Percentiles rank a stretch among this genome's conserved stretches.
These are phyloP conservation scores for Zopfia rhizophila DNA, from an alignment of 2,329 filamentous ascomycete species.

Conservation along the genomic window DNA sequence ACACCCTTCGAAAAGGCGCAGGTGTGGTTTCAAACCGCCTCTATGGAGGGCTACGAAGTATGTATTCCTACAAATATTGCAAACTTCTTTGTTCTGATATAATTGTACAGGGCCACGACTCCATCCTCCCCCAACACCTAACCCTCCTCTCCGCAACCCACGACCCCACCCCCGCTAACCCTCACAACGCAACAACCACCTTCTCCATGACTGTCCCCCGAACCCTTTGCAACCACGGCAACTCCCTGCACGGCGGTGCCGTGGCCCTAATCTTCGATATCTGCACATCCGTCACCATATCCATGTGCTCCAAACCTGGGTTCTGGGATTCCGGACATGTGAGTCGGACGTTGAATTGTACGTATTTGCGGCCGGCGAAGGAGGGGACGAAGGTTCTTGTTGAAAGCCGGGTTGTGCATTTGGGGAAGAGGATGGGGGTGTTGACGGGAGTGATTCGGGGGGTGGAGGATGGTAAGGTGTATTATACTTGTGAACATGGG, in stretches of 20 bases:
- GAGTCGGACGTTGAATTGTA: conserved; percentile 55
- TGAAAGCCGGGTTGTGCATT: conserved; percentile 57
- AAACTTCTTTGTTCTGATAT: too few relatives aligned
- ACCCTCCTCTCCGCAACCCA: conserved; percentile 47
- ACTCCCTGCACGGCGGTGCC: conserved; percentile 65
- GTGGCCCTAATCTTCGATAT: conserved; percentile 67
- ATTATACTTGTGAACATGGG: conserved; percentile 52
- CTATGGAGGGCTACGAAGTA: conserved; percentile 37
- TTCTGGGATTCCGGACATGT: conserved; percentile 60
- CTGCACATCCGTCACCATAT: conserved; percentile 56
- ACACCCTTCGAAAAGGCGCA: conserved; percentile 34
- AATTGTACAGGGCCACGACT: conserved; percentile 42
- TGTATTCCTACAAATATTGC: conserved; percentile 2
- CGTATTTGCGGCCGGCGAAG: conserved; percentile 56
- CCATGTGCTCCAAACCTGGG: conserved; percentile 38
- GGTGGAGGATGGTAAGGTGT: conserved; percentile 50
- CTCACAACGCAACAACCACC: conserved; percentile 48
- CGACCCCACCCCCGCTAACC: conserved; percentile 36
- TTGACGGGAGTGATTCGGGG: conserved; percentile 54
- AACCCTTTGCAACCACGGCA: conserved; percentile 59
- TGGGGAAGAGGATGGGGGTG: conserved; percentile 55
- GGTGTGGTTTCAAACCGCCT: conserved; percentile 34
- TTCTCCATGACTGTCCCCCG: conserved; percentile 58
- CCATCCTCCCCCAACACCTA: conserved; percentile 40
- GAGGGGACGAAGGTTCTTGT: conserved; percentile 53